These are phyloP conservation scores for Ricinus communis DNA, from an alignment of 345 rosid species.

Conservation along the genomic window DNA sequence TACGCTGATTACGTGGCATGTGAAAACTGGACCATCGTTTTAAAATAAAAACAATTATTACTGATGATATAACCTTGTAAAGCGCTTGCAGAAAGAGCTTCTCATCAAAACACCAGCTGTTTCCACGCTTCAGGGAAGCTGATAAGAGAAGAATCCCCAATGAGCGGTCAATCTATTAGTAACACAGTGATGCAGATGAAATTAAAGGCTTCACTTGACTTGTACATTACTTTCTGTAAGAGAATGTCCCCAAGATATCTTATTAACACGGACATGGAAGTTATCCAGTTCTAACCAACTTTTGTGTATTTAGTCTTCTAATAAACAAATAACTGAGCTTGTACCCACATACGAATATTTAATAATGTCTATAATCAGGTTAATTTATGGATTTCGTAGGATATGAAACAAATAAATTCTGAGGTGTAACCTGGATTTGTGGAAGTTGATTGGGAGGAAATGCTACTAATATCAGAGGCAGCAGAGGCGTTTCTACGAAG, in stretches of 20 bases:
- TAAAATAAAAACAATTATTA: background rate
- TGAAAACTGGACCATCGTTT: no score
- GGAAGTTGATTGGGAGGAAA: slow-evolving; percentile 42
- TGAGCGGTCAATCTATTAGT: slow-evolving; percentile 13
- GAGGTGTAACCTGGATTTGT: slow-evolving; percentile 50
- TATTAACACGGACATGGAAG: no score
- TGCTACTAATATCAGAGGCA: slow-evolving; percentile 61
- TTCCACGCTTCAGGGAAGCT: slow-evolving; percentile 53
- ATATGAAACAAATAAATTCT: background rate
- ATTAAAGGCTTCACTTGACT: background rate
- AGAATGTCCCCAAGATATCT: no score
- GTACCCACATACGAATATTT: background rate
- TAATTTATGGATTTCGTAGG: background rate
- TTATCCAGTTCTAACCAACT: no score
- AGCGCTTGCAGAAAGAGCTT: slow-evolving; percentile 78
- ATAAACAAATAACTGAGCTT: no score
- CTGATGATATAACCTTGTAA: slow-evolving; percentile 60
- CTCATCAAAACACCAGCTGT: slow-evolving; percentile 79
- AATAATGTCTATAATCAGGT: background rate
- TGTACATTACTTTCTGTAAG: background rate
- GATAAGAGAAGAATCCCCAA: slow-evolving; percentile 20
- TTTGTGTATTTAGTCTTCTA: no score
- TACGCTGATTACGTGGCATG: background rate
- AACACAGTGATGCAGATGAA: no score
- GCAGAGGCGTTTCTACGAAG: slow-evolving; percentile 70